Evolutionary conservation across 2,329 filamentous ascomycete species (phyloP), one percentile per base, ranked within the genome.

Genomic region (Hortaea sp.): DNA sequence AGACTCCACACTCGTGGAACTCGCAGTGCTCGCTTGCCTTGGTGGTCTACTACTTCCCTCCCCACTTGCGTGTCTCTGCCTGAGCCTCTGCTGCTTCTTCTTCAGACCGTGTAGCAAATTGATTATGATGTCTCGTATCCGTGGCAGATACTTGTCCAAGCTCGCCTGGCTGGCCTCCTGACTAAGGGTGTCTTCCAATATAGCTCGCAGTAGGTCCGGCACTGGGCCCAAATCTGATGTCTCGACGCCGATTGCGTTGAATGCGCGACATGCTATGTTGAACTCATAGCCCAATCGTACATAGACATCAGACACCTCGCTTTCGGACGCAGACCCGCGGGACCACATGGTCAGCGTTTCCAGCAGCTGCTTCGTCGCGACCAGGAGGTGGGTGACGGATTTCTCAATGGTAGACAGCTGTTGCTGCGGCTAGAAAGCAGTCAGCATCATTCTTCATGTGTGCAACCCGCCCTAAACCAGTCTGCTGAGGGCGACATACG

Each of bases 281-380:
- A 98, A 98, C 68, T 98, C 92, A 69, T 98, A 98, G 41, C 92
- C 92, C 51, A 98, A 73, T 50, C 92, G 84, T 50, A 98, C 92
- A 64, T 98, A 98, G 57, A 98, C 92, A 65, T 98, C 92, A 9
- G 92, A 97, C 49, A 98, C 92, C 65, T 97, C 87, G 51, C 84
- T 85, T 68, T 98, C 92, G 53, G 88, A 89, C 45, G 92, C 89
- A 59, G 85, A 82, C 51, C 86, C 84, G 47, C 90, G 86, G 49
- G 92, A 98, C 92, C 92, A 98, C 74, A 94, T 85, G 41, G 92
- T 98, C 51, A 98, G 75, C 5, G 90, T 98, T 71, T 98, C 92
- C 51, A 98, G 82, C 2, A 98, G 81, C 68, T 97, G 89, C 66
- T 98, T 98, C 31, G 92, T 98, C 32, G 92, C 92, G 55, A 98